These are phyloP conservation scores for Drechslerella dactyloides DNA, from an alignment of 2,329 filamentous ascomycete species.

Conservation along the genomic window DNA sequence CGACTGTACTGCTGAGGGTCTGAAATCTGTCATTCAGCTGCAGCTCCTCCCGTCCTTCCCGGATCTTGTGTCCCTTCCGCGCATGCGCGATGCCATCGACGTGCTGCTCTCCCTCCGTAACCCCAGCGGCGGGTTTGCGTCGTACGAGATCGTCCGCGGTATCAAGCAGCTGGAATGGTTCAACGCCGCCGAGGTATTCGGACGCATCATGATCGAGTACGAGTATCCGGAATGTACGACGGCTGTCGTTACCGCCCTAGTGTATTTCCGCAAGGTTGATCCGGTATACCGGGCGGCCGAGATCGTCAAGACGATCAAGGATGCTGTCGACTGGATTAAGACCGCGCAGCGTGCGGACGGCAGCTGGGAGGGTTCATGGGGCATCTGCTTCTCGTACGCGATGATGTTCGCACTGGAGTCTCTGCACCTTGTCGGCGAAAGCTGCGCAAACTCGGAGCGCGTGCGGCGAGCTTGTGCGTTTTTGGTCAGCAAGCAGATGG, in stretches of 20 bases:
- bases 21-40: conserved; percentile 84
- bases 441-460: conserved; percentile 73
- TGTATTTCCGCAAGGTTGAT: conserved; percentile 79
- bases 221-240: conserved; percentile 98
- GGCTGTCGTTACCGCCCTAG: conserved; percentile 85
- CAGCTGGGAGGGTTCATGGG: conserved; percentile 98
- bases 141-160: conserved; percentile 84
- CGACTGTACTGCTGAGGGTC: conserved; percentile 88
- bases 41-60: conserved; percentile 81
- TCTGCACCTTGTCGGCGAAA: conserved; percentile 80
- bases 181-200: conserved; percentile 96
- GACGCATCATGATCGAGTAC: conserved; percentile 97
- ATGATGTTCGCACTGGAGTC: conserved; percentile 95
- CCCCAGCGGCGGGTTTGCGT: conserved; percentile 77
- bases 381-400: conserved; percentile 96
- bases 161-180: conserved; percentile 79
- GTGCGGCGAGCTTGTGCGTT: conserved; percentile 82
- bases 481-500: conserved; percentile 79
- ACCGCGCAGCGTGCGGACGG: conserved; percentile 77
- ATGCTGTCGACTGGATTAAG: conserved; percentile 83
- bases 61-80: conserved; percentile 72
- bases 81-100: conserved; percentile 86
- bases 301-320: conserved; percentile 73
- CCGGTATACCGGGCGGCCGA: conserved; percentile 79
- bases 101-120: conserved; percentile 93